Conservation (phyloP, 2,329 filamentous ascomycete genomes). For the Dactylellina leptospora region DNA sequence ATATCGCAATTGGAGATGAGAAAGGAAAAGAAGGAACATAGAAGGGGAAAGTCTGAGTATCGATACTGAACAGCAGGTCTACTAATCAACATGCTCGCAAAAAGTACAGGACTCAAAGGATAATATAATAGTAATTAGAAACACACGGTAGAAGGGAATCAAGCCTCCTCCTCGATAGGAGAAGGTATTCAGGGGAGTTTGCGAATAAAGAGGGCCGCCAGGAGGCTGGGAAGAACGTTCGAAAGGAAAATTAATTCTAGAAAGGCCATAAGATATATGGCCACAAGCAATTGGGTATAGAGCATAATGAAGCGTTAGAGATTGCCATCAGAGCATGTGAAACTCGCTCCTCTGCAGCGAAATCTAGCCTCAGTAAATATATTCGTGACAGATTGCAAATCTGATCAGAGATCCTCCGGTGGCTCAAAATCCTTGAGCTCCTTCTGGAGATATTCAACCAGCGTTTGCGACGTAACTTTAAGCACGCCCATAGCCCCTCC, state of each 20-base stretch:
- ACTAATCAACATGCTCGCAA: conserved; percentile 48
- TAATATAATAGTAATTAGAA: conserved; percentile 5
- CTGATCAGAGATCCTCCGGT: conserved; percentile 54
- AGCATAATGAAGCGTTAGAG: neutral
- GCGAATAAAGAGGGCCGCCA: neutral
- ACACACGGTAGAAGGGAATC: neutral
- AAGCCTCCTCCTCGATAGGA: no score
- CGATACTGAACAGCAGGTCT: conserved; percentile 22
- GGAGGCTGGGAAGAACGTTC: neutral
- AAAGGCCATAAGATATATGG: no score
- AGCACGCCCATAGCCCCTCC: conserved; percentile 56
- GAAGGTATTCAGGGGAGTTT: no score
- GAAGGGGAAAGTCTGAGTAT: neutral
- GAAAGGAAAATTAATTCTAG: neutral
- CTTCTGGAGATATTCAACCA: conserved; percentile 57
- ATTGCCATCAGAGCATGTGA: neutral
- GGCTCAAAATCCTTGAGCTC: conserved; percentile 57
- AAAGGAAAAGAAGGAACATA: neutral
- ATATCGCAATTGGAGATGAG: neutral
- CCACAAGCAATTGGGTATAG: no score
- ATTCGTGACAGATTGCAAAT: neutral
- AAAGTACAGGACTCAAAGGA: conserved; percentile 35
- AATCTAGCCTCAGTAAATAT: no score
- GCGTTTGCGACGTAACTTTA: conserved; percentile 56
- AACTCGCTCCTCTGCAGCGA: neutral